Conservation (phyloP, 768 basidiomycete genomes). For the Naganishia antarctica region DNA sequence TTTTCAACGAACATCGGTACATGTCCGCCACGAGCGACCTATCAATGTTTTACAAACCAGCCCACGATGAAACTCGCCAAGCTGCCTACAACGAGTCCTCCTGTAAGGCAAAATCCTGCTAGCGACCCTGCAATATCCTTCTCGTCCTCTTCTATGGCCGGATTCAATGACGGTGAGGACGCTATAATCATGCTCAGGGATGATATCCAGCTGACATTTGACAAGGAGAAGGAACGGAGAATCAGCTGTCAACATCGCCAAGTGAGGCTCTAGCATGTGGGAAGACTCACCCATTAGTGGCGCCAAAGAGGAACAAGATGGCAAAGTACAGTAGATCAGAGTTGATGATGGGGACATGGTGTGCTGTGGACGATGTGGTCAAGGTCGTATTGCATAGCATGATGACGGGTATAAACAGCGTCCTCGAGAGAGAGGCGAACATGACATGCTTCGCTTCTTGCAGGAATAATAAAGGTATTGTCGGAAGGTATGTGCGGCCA, state of each 20-base stretch:
- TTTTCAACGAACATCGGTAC: neutral
- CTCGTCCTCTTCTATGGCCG: slow-evolving; percentile 64
- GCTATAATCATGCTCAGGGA: slow-evolving; percentile 77
- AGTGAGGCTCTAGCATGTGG: too few species aligned
- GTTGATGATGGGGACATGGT: slow-evolving; percentile 57
- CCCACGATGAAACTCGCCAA: slow-evolving; percentile 71
- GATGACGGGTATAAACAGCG: slow-evolving; percentile 77
- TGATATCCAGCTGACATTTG: slow-evolving; percentile 56
- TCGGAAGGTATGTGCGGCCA: slow-evolving; percentile 46
- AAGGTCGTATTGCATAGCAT: slow-evolving; percentile 72
- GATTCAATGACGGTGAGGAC: slow-evolving; percentile 74
- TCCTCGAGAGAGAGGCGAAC: slow-evolving; percentile 62
- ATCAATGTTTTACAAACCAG: slow-evolving; percentile 16
- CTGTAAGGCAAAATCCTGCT: slow-evolving; percentile 69
- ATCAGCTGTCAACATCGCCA: too few species aligned
- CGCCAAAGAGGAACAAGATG: slow-evolving; percentile 67
- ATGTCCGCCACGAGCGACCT: neutral
- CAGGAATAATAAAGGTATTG: slow-evolving; percentile 54
- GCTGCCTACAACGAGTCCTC: slow-evolving; percentile 71
- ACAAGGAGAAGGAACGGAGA: neutral
- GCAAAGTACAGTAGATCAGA: slow-evolving; percentile 73
- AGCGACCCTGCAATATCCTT: slow-evolving; percentile 81
- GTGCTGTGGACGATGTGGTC: neutral
- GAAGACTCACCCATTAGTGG: slow-evolving; percentile 60
- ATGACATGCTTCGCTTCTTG: slow-evolving; percentile 67